phyloP scores from a whole-genome alignment of 2,329 filamentous ascomycete genomes.

The Zymoseptoria crescenta region DNA sequence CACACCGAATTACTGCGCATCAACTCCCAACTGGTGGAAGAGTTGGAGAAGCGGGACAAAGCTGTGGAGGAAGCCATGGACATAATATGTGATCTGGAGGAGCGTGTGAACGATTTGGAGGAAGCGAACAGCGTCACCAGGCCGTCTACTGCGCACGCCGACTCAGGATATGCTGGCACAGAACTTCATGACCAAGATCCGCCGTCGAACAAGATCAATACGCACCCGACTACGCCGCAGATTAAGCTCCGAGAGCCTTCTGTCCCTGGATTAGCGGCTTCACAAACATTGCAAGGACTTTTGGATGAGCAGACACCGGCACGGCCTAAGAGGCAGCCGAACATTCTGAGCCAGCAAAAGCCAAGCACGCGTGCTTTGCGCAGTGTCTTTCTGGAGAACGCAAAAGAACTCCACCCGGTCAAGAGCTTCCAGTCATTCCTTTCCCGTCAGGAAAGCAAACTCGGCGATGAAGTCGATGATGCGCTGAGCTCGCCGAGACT shows the following conservation, averaged over 20 bases:
- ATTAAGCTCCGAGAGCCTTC: conserved; percentile 8
- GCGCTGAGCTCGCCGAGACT: conserved; percentile 28
- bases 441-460: conserved; percentile 23
- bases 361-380: conserved; percentile 29
- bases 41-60: conserved; percentile 61
- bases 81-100: conserved; percentile 60
- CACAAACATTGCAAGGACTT: conserved; percentile 18
- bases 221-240: conserved; percentile 5
- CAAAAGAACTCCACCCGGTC: conserved; percentile 25
- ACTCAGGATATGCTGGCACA: conserved; percentile 30
- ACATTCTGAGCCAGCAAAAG: conserved; percentile 26
- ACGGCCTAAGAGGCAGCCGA: conserved; percentile 23
- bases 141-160: conserved; percentile 28
- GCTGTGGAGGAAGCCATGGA: conserved; percentile 63
- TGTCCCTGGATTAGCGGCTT: conserved; percentile 16
- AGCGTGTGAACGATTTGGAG: conserved; percentile 28
- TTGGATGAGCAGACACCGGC: conserved; percentile 19
- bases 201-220: conserved; percentile 18
- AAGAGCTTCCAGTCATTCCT: conserved; percentile 31
- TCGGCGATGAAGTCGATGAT: conserved; percentile 22
- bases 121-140: conserved; percentile 21
- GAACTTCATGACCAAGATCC: conserved; percentile 25
- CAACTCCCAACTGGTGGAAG: conserved; percentile 51
- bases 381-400: conserved; percentile 28
- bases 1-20: conserved; percentile 47